These are phyloP conservation scores for Rhodotorula diobovata DNA, from an alignment of 768 basidiomycete species.

Conservation along the genomic window DNA sequence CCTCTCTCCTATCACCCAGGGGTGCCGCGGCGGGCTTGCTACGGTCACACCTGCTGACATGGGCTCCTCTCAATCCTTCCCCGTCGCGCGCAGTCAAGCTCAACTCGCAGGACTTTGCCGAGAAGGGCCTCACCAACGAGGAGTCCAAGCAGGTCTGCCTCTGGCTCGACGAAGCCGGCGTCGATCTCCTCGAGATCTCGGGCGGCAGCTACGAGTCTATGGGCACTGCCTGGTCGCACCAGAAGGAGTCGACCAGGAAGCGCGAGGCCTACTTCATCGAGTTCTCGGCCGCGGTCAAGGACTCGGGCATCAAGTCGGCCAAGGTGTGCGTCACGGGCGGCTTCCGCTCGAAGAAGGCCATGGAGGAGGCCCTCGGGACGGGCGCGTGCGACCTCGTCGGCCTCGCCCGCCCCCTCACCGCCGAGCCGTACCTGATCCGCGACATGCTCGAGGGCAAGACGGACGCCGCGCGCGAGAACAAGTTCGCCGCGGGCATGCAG, in stretches of 20 bases:
- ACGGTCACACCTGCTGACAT: neutral
- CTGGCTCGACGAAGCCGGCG: conserved; percentile 47
- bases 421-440: conserved; percentile 44
- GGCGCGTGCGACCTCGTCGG: conserved; percentile 42
- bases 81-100: neutral
- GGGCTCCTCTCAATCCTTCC: neutral
- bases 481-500: conserved; percentile 7
- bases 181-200: conserved; percentile 52
- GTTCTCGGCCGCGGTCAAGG: conserved; percentile 43
- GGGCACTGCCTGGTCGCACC: conserved; percentile 37
- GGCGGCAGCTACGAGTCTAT: conserved; percentile 47
- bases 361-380: conserved; percentile 42
- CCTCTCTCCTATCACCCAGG: too few relatives aligned
- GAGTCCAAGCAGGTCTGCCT: conserved; percentile 47
- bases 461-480: conserved; percentile 40
- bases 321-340: conserved; percentile 46
- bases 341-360: conserved; percentile 43
- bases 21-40: too few relatives aligned
- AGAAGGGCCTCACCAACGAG: conserved; percentile 45
- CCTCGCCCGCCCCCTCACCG: conserved; percentile 45
- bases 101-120: conserved; percentile 38
- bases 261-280: conserved; percentile 42
- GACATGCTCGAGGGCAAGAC: conserved; percentile 43
- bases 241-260: conserved; percentile 45
- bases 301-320: conserved; percentile 42